Conservation (phyloP, 164 flowering plant genomes). For the Chimonanthus salicifolius region DNA sequence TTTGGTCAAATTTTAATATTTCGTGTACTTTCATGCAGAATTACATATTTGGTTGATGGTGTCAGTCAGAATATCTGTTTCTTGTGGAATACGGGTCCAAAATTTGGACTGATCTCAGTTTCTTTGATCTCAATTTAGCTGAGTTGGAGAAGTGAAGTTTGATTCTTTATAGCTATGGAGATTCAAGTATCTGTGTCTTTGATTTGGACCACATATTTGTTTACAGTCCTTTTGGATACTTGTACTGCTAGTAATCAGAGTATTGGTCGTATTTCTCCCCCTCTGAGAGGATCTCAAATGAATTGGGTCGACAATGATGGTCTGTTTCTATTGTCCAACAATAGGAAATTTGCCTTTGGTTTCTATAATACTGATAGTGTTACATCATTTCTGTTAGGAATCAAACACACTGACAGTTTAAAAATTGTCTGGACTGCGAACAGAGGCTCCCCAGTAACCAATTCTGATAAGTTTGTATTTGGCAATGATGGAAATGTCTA, state of each 20-base stretch:
- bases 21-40: not conserved
- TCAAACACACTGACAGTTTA: conserved; percentile 29
- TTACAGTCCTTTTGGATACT: conserved; percentile 6
- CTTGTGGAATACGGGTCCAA: not conserved
- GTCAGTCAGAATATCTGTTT: not conserved
- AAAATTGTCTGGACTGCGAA: conserved; percentile 56
- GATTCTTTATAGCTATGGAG: conserved; percentile 2
- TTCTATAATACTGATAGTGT: conserved; percentile 25
- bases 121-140: not conserved
- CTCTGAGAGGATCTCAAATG: conserved; percentile 41
- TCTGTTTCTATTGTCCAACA: conserved; percentile 36
- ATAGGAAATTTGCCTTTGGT: conserved; percentile 35
- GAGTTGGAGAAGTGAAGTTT: not conserved
- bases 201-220: not conserved
- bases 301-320: conserved; percentile 39
- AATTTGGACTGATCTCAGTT: not conserved
- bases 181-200: not conserved
- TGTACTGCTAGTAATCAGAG: conserved; percentile 15
- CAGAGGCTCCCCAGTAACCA: conserved; percentile 26
- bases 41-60: not conserved
- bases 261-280: conserved; percentile 21
- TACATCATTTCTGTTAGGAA: conserved; percentile 29
- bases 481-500: conserved; percentile 37
- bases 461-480: conserved; percentile 43
- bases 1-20: too few species aligned